A percentile compares a stretch with the other conserved stretches of the same genome.
Conservation (phyloP, 2,329 filamentous ascomycete species). For the Aspergillus persii region DNA sequence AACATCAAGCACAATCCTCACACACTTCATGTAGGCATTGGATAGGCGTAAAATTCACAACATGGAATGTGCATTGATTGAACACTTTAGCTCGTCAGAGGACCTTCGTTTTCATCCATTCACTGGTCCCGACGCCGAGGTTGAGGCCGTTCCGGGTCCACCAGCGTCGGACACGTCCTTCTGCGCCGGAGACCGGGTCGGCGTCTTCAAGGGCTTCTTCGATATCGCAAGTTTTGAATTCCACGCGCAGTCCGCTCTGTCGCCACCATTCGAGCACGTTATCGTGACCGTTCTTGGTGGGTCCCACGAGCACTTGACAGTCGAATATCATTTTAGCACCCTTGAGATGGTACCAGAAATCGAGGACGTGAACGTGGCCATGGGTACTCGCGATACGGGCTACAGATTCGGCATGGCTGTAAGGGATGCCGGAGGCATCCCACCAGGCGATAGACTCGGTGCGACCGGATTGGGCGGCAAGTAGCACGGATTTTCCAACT, state of each 20-base stretch:
- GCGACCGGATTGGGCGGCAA: constrained; percentile 79
- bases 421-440: constrained; percentile 76
- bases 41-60: no score
- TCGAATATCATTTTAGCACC: constrained; percentile 79
- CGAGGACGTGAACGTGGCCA: constrained; percentile 78
- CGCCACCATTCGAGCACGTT: constrained; percentile 93
- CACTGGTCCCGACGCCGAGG: constrained; percentile 75
- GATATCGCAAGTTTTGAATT: constrained; percentile 93
- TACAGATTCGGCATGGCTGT: constrained; percentile 76
- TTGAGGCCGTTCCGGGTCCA: constrained; percentile 85
- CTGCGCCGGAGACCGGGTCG: constrained; percentile 60
- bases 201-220: constrained; percentile 92
- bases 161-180: constrained; percentile 74
- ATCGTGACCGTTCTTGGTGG: constrained; percentile 82
- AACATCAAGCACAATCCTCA: no score
- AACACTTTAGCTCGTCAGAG: constrained; percentile 45
- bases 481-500: constrained; percentile 79
- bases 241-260: constrained; percentile 67
- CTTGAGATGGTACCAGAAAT: constrained; percentile 75
- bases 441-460: constrained; percentile 81
- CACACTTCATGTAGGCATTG: no score
- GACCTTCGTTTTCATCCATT: constrained; percentile 83
- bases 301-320: constrained; percentile 76
- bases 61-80: not conserved
- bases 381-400: constrained; percentile 81